Evolutionary conservation across 1,139 yeast genomes (phyloP).

Genomic region (Barnettozyma hawaiiensis): DNA sequence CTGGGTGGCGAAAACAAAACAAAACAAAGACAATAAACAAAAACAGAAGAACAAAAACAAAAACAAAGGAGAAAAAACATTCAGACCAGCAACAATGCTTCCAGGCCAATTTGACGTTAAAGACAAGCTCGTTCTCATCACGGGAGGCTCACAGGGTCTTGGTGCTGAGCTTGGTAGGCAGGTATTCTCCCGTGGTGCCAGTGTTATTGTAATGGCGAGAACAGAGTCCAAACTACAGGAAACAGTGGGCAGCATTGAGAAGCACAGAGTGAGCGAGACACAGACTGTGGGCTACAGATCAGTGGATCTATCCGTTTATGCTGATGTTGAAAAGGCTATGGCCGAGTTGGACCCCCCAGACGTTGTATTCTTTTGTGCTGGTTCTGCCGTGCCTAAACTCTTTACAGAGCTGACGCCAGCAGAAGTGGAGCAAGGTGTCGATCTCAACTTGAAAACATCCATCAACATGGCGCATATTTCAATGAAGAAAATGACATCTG

Average conservation of each 20-base stretch:
- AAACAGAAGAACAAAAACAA: not conserved
- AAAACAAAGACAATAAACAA: too few relatives aligned
- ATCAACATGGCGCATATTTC: slow-evolving; percentile 63
- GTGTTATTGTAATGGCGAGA: slow-evolving; percentile 71
- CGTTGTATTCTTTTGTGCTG: slow-evolving; percentile 80
- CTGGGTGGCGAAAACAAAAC: too few relatives aligned
- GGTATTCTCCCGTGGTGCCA: slow-evolving; percentile 51
- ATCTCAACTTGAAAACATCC: slow-evolving; percentile 69
- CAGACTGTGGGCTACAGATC: slow-evolving; percentile 40
- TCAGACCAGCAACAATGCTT: slow-evolving; percentile 1
- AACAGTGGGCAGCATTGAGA: slow-evolving; percentile 43
- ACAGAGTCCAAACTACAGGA: slow-evolving; percentile 49
- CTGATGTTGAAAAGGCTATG: slow-evolving; percentile 42
- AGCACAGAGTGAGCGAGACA: slow-evolving; percentile 18
- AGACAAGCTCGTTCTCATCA: slow-evolving; percentile 64
- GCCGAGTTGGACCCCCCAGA: slow-evolving; percentile 58
- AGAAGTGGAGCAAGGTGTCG: slow-evolving; percentile 58
- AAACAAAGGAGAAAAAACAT: not conserved
- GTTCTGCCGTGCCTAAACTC: slow-evolving; percentile 74
- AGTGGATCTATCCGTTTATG: slow-evolving; percentile 64
- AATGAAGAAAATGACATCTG: slow-evolving; percentile 38
- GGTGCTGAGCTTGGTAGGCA: slow-evolving; percentile 74
- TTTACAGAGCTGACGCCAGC: slow-evolving; percentile 59
- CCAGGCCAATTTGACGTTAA: slow-evolving; percentile 25
- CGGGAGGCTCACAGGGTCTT: slow-evolving; percentile 95